Conservation (phyloP, 140 eudicot genomes). For the Stevia rebaudiana region DNA sequence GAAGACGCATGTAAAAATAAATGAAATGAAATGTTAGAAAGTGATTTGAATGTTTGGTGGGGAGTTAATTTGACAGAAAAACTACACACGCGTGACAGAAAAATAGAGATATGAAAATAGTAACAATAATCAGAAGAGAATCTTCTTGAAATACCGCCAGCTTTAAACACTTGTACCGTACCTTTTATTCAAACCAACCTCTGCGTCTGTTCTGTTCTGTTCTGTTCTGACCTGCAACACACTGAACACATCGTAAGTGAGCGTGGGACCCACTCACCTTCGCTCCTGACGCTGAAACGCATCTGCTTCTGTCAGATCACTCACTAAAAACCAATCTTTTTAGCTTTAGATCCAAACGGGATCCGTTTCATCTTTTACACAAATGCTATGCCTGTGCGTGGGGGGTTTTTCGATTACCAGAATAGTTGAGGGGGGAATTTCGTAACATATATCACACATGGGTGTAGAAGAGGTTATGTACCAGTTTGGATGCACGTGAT, state of each 20-base stretch:
- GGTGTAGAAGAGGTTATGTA: slow-evolving; percentile 1
- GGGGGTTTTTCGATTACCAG: neutral
- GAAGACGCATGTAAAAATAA: too few species aligned
- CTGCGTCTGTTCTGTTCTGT: neutral
- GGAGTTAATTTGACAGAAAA: slow-evolving; percentile 7
- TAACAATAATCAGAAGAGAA: too few species aligned
- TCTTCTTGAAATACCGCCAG: too few species aligned
- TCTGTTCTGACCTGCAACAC: too few species aligned
- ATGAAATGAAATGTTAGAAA: too few species aligned
- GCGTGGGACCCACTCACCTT: slow-evolving; percentile 13
- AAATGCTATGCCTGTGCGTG: neutral
- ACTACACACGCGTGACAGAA: slow-evolving; percentile 22
- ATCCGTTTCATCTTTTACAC: slow-evolving; percentile 7
- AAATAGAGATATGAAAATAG: neutral
- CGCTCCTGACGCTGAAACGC: slow-evolving; percentile 2
- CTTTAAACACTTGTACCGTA: slow-evolving; percentile 16
- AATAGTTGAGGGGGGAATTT: slow-evolving; percentile 4
- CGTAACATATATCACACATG: neutral
- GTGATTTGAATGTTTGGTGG: slow-evolving; percentile 20
- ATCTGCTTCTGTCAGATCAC: slow-evolving; percentile 24
- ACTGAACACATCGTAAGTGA: slow-evolving; percentile 25
- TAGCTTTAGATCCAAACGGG: slow-evolving; percentile 22
- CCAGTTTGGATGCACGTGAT: slow-evolving; percentile 27
- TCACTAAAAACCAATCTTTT: neutral
- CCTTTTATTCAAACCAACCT: slow-evolving; percentile 16